phyloP scores from a whole-genome alignment of 768 basidiomycete species.

The Boletus bicolor region DNA sequence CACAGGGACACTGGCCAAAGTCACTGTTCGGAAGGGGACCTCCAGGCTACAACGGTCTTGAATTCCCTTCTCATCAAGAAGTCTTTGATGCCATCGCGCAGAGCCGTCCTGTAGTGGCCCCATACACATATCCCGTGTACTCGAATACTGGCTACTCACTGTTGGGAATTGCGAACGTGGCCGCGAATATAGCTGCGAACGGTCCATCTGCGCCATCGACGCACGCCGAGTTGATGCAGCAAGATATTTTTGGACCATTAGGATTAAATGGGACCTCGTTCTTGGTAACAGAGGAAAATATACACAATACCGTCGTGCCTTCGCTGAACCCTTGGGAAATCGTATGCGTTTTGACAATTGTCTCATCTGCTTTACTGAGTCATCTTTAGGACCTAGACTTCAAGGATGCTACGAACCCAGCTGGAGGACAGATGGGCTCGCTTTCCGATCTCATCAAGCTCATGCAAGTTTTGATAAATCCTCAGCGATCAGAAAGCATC shows the following conservation, averaged over 20 bases:
- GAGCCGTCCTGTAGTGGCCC: constrained; percentile 40
- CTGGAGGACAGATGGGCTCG: constrained; percentile 52
- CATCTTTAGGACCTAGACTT: constrained; percentile 38
- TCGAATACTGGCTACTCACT: constrained; percentile 37
- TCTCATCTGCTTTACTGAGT: neutral
- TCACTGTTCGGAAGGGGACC: constrained; percentile 26
- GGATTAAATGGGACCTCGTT: constrained; percentile 44
- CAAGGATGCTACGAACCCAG: constrained; percentile 38
- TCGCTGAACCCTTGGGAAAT: constrained; percentile 34
- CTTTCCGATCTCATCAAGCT: constrained; percentile 43
- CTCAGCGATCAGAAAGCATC: constrained; percentile 33
- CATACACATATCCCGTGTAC: constrained; percentile 44
- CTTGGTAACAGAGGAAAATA: constrained; percentile 35
- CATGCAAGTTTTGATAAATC: constrained; percentile 46
- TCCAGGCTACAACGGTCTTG: constrained; percentile 28
- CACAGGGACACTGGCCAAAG: constrained; percentile 39
- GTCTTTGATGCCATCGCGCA: constrained; percentile 37
- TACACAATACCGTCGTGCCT: constrained; percentile 40
- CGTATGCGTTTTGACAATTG: constrained; percentile 21
- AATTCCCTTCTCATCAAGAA: constrained; percentile 30
- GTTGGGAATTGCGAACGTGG: constrained; percentile 36
- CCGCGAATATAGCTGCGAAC: constrained; percentile 26
- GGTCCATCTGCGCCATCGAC: constrained; percentile 24
- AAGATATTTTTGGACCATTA: constrained; percentile 50
- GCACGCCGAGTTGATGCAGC: constrained; percentile 43